Percentiles rank a stretch among this genome's conserved stretches.
phyloP scores from a whole-genome alignment of 176 grass and related monocot species.

The Aegilops longissima region DNA sequence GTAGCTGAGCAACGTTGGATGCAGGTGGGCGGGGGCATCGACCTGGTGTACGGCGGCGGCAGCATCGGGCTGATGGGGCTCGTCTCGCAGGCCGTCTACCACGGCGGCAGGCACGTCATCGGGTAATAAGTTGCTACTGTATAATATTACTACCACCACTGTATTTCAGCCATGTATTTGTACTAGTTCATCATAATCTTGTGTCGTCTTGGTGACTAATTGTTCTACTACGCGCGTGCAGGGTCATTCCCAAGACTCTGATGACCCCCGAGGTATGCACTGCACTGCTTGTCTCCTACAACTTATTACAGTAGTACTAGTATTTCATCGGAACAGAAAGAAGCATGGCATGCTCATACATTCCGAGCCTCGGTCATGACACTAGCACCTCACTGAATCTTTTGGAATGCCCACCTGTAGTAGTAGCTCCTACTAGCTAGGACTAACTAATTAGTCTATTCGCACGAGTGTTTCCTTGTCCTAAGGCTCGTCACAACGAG shows the following conservation, averaged over 20 bases:
- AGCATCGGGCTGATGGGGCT: slow-evolving; percentile 65
- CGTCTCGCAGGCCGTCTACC: slow-evolving; percentile 56
- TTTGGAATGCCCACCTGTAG: not conserved
- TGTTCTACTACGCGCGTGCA: slow-evolving; percentile 24
- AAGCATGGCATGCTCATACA: not conserved
- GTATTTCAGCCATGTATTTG: too few relatives aligned
- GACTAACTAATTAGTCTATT: not conserved
- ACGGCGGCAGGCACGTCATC: slow-evolving; percentile 55
- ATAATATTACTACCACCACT: too few relatives aligned
- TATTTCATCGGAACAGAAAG: not conserved
- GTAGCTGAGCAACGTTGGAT: too few relatives aligned
- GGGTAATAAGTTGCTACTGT: slow-evolving; percentile 31
- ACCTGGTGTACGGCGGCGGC: slow-evolving; percentile 70
- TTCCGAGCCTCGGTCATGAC: not conserved
- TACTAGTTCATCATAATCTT: too few relatives aligned
- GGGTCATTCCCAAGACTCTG: slow-evolving; percentile 58
- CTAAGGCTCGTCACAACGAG: too few relatives aligned
- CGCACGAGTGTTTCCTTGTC: not conserved
- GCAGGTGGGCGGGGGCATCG: slow-evolving; percentile 63
- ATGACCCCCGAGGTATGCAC: slow-evolving; percentile 61
- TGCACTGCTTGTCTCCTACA: not conserved
- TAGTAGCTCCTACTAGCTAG: too few relatives aligned
- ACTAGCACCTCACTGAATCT: not conserved
- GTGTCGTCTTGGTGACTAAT: too few relatives aligned
- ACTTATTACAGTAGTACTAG: not conserved